These are phyloP conservation scores for Glutinoglossum americanum DNA, from an alignment of 495 filamentous ascomycete genomes.

Conservation along the genomic window DNA sequence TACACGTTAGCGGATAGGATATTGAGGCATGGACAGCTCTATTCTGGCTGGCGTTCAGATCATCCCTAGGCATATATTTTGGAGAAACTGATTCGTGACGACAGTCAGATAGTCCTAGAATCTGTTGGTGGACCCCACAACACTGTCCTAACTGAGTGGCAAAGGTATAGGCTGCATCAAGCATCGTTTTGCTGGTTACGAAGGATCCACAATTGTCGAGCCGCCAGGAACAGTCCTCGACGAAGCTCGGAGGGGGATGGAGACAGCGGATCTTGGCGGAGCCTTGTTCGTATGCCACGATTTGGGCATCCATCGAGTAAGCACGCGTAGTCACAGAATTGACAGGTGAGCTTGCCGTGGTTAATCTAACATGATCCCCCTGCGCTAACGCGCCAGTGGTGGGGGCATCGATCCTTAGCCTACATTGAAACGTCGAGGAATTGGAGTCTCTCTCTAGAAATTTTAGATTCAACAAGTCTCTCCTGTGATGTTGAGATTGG, in stretches of 20 bases:
- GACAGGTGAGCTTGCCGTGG: background rate
- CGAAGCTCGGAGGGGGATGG: background rate
- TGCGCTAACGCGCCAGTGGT: background rate
- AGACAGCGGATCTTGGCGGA: background rate
- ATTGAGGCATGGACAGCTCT: constrained; percentile 1
- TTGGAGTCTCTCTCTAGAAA: background rate
- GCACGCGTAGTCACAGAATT: background rate
- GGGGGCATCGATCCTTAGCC: background rate
- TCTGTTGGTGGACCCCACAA: too few species aligned
- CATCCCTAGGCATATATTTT: background rate
- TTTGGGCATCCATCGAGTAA: background rate
- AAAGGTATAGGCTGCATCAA: constrained; percentile 22
- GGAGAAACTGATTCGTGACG: too few species aligned
- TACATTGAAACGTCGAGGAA: background rate
- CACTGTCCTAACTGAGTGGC: constrained; percentile 12
- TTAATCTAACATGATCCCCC: background rate
- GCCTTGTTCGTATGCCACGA: background rate
- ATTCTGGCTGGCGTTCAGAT: background rate
- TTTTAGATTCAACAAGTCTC: background rate
- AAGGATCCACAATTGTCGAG: constrained; percentile 24
- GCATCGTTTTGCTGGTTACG: constrained; percentile 24
- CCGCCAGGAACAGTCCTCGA: constrained; percentile 14
- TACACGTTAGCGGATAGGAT: constrained; percentile 18
- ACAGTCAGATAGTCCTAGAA: too few species aligned
- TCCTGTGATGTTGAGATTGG: constrained; percentile 11